These are phyloP conservation scores for Colletotrichum lupini DNA, from an alignment of 2,329 filamentous ascomycete genomes.

Conservation along the genomic window DNA sequence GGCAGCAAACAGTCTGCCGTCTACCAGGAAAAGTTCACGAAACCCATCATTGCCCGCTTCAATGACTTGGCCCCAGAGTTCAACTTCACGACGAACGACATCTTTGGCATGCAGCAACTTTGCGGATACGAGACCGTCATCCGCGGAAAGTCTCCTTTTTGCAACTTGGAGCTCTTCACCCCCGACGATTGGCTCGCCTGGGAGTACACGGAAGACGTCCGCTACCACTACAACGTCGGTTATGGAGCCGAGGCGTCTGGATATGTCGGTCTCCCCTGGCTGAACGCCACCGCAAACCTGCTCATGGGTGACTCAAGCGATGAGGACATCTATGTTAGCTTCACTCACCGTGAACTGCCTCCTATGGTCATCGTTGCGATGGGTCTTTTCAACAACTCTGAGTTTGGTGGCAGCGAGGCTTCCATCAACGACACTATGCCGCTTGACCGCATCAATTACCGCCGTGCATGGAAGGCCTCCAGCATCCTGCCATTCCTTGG, in stretches of 20 bases:
- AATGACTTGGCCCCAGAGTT: conserved; percentile 64
- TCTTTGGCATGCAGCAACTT: conserved; percentile 74
- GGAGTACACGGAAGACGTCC: conserved; percentile 73
- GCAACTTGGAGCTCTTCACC: conserved; percentile 67
- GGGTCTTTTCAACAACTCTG: conserved; percentile 77
- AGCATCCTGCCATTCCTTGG: conserved; percentile 73
- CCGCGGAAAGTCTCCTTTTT: conserved; percentile 70
- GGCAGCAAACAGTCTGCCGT: conserved; percentile 65
- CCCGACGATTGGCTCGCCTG: conserved; percentile 74
- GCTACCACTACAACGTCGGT: conserved; percentile 74
- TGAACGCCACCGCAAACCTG: conserved; percentile 69
- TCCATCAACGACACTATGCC: conserved; percentile 73
- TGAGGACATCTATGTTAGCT: conserved; percentile 74
- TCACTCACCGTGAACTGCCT: conserved; percentile 76
- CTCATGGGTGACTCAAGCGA: conserved; percentile 48
- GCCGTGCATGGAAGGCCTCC: conserved; percentile 72
- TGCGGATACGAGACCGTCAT: conserved; percentile 76
- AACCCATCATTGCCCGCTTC: conserved; percentile 68
- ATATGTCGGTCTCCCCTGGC: conserved; percentile 72
- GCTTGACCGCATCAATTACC: conserved; percentile 69
- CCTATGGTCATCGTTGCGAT: conserved; percentile 75
- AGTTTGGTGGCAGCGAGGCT: conserved; percentile 57
- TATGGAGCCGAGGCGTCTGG: conserved; percentile 70
- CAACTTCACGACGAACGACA: conserved; percentile 71
- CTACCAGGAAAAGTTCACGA: conserved; percentile 67